Conservation (phyloP, 768 basidiomycete genomes). For the Gymnopilus dilepis region DNA sequence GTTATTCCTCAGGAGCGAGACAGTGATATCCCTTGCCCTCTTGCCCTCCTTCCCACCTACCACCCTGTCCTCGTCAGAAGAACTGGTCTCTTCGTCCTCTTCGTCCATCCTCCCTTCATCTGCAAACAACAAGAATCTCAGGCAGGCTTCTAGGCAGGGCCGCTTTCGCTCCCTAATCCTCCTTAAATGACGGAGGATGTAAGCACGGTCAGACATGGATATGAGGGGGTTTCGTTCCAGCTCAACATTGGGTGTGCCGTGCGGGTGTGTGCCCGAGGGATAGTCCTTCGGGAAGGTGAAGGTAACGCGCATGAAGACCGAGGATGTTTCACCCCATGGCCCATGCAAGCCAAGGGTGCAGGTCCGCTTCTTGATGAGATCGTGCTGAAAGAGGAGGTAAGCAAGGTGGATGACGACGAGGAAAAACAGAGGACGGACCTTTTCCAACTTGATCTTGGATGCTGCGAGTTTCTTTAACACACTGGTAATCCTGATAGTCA, state of each 20-base stretch:
- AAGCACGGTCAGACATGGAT: slow-evolving; percentile 75
- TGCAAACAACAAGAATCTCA: slow-evolving; percentile 79
- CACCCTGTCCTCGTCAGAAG: slow-evolving; percentile 64
- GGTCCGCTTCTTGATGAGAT: slow-evolving; percentile 72
- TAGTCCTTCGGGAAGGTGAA: slow-evolving; percentile 91
- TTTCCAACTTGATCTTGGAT: slow-evolving; percentile 84
- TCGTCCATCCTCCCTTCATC: slow-evolving; percentile 58
- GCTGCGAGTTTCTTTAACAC: slow-evolving; percentile 70
- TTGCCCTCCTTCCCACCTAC: slow-evolving; percentile 37
- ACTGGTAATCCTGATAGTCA: slow-evolving; percentile 62
- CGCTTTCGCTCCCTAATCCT: slow-evolving; percentile 71
- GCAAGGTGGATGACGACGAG: background rate
- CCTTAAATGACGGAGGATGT: slow-evolving; percentile 78
- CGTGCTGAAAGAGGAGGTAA: slow-evolving; percentile 50
- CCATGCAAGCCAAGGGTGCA: slow-evolving; percentile 88
- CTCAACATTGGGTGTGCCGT: slow-evolving; percentile 75
- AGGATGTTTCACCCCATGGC: slow-evolving; percentile 88
- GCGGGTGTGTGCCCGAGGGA: slow-evolving; percentile 64
- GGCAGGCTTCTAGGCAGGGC: slow-evolving; percentile 85
- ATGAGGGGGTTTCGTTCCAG: slow-evolving; percentile 86
- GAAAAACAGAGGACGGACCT: slow-evolving; percentile 48
- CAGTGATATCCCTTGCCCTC: slow-evolving; percentile 54
- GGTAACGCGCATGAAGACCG: slow-evolving; percentile 85
- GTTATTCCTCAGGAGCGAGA: slow-evolving; percentile 61
- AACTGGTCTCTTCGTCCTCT: slow-evolving; percentile 58